Evolutionary conservation across 164 flowering plant genomes (phyloP).

Genomic region (Hamamelis virginiana): DNA sequence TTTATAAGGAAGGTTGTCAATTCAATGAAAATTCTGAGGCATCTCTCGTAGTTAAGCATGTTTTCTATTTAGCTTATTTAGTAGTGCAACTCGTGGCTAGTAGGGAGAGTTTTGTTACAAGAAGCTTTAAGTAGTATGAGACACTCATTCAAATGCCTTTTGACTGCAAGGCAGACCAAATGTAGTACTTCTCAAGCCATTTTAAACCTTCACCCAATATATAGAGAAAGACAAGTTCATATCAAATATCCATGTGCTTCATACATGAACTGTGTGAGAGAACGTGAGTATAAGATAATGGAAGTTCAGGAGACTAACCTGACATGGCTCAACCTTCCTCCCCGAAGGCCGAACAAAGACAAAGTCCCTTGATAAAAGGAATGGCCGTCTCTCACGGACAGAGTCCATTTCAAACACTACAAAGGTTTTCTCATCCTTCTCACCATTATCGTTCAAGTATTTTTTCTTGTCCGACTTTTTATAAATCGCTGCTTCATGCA

Average conservation of each 20-base stretch:
- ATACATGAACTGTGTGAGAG: neutral
- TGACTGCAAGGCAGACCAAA: no score
- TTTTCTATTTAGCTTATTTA: no score
- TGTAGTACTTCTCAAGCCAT: neutral
- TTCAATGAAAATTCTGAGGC: no score
- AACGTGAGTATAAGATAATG: neutral
- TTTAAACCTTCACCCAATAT: neutral
- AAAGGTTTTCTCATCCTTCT: slow-evolving; percentile 22
- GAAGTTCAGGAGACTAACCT: slow-evolving; percentile 24
- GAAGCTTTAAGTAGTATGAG: no score
- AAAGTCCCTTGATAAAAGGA: slow-evolving; percentile 46
- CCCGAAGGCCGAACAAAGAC: slow-evolving; percentile 26
- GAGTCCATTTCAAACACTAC: slow-evolving; percentile 34
- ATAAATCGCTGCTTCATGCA: slow-evolving; percentile 21
- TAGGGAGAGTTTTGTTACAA: no score
- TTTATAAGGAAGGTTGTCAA: no score
- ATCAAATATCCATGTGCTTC: neutral
- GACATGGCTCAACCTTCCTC: slow-evolving; percentile 16
- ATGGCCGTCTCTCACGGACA: slow-evolving; percentile 38
- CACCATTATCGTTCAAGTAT: neutral
- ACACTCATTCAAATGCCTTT: no score
- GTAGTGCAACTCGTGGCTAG: no score
- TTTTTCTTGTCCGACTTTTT: neutral
- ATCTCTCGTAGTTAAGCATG: no score
- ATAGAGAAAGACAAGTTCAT: neutral